Conservation (phyloP, 2,329 filamentous ascomycete genomes). For the Moelleriella libera region DNA sequence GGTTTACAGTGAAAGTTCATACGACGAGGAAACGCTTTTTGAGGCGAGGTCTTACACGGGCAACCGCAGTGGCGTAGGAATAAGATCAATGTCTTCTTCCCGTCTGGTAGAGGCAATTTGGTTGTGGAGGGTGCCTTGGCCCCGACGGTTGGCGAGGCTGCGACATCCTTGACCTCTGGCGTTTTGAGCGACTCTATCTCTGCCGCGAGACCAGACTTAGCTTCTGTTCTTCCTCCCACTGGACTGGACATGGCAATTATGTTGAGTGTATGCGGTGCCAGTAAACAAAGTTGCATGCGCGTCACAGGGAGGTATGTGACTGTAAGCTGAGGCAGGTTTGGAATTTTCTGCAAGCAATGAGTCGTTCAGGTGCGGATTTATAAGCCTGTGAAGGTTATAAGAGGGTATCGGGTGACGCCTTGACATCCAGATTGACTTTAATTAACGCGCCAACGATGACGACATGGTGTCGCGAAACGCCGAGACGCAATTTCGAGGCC, state of each 20-base stretch:
- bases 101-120: slow-evolving; percentile 35
- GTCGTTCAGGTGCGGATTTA: too few relatives aligned
- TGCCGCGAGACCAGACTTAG: slow-evolving; percentile 14
- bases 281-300: too few relatives aligned
- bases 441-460: not conserved
- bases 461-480: not conserved
- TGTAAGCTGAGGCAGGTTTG: too few relatives aligned
- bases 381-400: too few relatives aligned
- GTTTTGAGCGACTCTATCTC: slow-evolving; percentile 27
- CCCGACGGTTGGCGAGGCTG: slow-evolving; percentile 35
- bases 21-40: not conserved
- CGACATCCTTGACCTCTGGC: slow-evolving; percentile 25
- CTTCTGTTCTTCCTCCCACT: not conserved
- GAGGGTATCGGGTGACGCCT: too few relatives aligned
- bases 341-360: too few relatives aligned
- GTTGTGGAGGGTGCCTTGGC: slow-evolving; percentile 38
- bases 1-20: not conserved
- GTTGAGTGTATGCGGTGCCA: not conserved
- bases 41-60: slow-evolving; percentile 39
- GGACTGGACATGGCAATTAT: slow-evolving; percentile 1
- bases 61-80: slow-evolving; percentile 64
- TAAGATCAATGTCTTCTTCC: slow-evolving; percentile 45
- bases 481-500: not conserved
- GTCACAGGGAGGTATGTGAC: too few relatives aligned
- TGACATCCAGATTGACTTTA: too few relatives aligned